Base-by-base conservation (phyloP, 2,329 filamentous ascomycete genomes). In the Ilyonectria robusta region DNA sequence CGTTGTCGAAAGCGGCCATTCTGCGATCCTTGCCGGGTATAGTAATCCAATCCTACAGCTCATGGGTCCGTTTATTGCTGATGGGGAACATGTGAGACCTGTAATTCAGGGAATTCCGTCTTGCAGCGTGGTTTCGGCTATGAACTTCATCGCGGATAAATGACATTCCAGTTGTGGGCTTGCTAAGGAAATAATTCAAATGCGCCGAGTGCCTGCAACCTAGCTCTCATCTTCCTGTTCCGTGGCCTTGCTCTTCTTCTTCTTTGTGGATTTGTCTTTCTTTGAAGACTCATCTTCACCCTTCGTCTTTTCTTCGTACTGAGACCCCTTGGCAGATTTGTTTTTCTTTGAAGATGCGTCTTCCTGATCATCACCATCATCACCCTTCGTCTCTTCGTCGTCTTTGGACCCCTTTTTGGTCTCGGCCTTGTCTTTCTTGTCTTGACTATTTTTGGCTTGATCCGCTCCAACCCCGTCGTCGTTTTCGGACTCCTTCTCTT, bases 311-410 rank as follows among this genome's bases (percentile, higher is more conserved):
- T 63, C 31, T n/a, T 67, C 44, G 15, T 70, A 54, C 57, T 72
- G 57, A 5, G 62, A 23, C 13, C 62, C 62, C 40, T 31, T 26
- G 46, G 26, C 26, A 26, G 26, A 26, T 26, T 26, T 11, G 3
- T 6, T 67, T 50, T 17, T 74, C 57, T 47, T 77, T 58, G 40
- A 73, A 73, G 42, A 44, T 4, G 67, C 53, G n/a, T 74, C 57
- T 53, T 77, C 57, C 40, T 74, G 74, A 21, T 74, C 70, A 35
- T 75, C 69, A 40, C 62, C 62, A 17, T 65, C 46, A 31, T 44
- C 61, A 47, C 61, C 50, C n/a, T 53, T 31, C 11, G 42, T 17
- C 26, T 56, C 37, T 21, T 50, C 19, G 19, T 50, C 23, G n/a
- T 26, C 46, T 19, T 31, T n/a, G 26, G 33, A 26, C 3, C n/a